Percentiles rank a stretch among this genome's conserved stretches.
Conservation (phyloP, 1,139 yeast species). For the Kodamaea ohmeri region DNA sequence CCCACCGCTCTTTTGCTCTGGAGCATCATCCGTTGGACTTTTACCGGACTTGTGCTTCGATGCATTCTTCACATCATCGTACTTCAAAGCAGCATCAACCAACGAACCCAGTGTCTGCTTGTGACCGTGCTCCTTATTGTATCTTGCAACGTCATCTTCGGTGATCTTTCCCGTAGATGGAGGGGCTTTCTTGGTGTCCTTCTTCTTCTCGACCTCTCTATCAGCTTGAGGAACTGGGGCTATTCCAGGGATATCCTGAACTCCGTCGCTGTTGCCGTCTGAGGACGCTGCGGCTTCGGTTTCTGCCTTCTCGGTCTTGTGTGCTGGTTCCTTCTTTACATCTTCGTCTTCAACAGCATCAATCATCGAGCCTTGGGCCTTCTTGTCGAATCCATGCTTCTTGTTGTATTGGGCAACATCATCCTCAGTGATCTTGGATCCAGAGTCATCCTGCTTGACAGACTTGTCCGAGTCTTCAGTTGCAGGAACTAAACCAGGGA, state of each 20-base stretch:
- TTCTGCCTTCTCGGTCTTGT: slow-evolving; percentile 7
- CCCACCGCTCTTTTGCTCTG: not conserved
- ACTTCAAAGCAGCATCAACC: slow-evolving; percentile 16
- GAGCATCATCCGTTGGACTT: not conserved
- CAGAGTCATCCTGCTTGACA: slow-evolving; percentile 6
- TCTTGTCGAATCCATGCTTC: slow-evolving; percentile 25
- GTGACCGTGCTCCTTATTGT: slow-evolving; percentile 31
- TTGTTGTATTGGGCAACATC: slow-evolving; percentile 29
- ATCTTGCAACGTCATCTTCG: slow-evolving; percentile 26
- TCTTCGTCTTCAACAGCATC: slow-evolving; percentile 22
- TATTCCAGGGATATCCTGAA: slow-evolving; percentile 1
- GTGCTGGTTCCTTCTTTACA: slow-evolving; percentile 8
- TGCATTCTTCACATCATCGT: slow-evolving; percentile 5
- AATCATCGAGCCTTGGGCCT: slow-evolving; percentile 25
- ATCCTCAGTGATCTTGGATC: slow-evolving; percentile 18
- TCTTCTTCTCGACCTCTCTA: not conserved
- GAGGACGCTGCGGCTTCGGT: not conserved
- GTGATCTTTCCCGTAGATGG: slow-evolving; percentile 7
- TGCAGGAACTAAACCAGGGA: slow-evolving; percentile 13
- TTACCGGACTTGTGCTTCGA: not conserved
- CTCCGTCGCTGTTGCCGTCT: not conserved
- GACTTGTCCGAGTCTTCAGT: slow-evolving; percentile 8
- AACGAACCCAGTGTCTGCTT: slow-evolving; percentile 24
- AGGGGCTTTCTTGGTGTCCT: not conserved
- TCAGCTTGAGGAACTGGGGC: not conserved